Base-by-base conservation (phyloP, 2,329 filamentous ascomycete species). In the Scorias spongiosa region DNA sequence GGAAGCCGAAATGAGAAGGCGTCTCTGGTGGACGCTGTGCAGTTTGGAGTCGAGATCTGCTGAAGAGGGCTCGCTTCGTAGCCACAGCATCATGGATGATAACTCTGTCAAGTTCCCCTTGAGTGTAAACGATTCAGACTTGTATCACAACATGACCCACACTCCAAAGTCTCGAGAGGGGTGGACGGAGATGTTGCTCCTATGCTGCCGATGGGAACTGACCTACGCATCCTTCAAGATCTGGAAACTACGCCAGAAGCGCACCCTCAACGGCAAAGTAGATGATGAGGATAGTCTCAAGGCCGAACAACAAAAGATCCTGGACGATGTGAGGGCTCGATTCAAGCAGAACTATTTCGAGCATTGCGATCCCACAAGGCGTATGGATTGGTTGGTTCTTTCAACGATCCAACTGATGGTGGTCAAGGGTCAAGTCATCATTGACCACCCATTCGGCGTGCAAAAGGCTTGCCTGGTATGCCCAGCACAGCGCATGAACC, bases 81-180 rank as follows among this genome's bases (percentile, higher is more conserved):
- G 15, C 32, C 32, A 36, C 15, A 52, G 46, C 34, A 45, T 56
- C n/a, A 48, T 55, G 46, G 42, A 50, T 20, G 48, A 46, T 12
- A 41, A 43, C 20, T 49, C 41, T 34, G 50, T 56, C 2, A 30
- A 42, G 17, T 34, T 56, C 29, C 55, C 55, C 6, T 42, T 48
- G 10, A 56, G 52, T 39, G 38, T 57, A n/a, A 53, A 56, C 46
- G 55, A 57, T 44, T 29, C 29, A 17, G 55, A 57, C 44, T 44
- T 57, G 17, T 41, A 51, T 43, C 49, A 51, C 1, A 20, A 44
- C 9, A 48, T 49, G 38, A 48, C 42, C 10, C 44, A 50, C 2
- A n/a, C 42, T 12, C 54, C 54, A 7, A 14, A 43, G 14, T 17
- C 49, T 9, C 44, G 55, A n/a, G 10, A 15, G 10, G 55, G 55